These are phyloP conservation scores for Agastache rugosa DNA, from an alignment of 257 asterid genomes.

Conservation along the genomic window DNA sequence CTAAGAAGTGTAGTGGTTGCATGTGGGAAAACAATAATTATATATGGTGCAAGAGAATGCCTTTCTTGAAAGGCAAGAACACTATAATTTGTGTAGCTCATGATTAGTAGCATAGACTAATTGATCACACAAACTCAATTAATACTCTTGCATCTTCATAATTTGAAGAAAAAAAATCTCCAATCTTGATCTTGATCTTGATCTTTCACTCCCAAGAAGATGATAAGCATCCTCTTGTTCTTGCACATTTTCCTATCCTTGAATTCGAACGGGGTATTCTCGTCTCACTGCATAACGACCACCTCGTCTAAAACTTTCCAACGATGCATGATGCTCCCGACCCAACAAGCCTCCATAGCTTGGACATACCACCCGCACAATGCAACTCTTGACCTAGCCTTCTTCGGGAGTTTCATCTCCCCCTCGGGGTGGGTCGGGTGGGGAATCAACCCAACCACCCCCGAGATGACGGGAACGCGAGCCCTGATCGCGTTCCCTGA, in stretches of 20 bases:
- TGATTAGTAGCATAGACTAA: conserved; percentile 38
- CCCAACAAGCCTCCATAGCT: conserved; percentile 87
- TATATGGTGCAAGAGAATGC: conserved; percentile 28
- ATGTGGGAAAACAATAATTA: conserved; percentile 11
- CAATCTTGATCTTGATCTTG: conserved; percentile 9
- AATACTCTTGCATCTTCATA: conserved; percentile 22
- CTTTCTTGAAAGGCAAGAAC: conserved; percentile 52
- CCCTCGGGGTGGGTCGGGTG: conserved; percentile 99
- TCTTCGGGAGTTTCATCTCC: conserved; percentile 84
- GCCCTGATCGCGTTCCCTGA: conserved; percentile 86
- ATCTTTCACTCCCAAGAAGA: conserved; percentile 23
- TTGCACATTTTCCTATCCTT: conserved; percentile 36
- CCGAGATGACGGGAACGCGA: conserved; percentile 90
- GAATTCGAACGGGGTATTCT: conserved; percentile 34
- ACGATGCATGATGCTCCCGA: conserved; percentile 71
- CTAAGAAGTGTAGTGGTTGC: conserved; percentile 6
- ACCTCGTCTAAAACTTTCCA: conserved; percentile 61
- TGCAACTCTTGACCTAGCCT: conserved; percentile 77
- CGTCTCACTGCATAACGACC: conserved; percentile 62
- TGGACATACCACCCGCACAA: conserved; percentile 87
- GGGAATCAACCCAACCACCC: conserved; percentile 82
- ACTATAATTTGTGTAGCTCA: conserved; percentile 32
- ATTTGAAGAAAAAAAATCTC: neutral
- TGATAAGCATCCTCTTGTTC: conserved; percentile 37
- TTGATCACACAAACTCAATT: conserved; percentile 29